phyloP scores from a whole-genome alignment of 208 protist species.

The Phytomonas francai region DNA sequence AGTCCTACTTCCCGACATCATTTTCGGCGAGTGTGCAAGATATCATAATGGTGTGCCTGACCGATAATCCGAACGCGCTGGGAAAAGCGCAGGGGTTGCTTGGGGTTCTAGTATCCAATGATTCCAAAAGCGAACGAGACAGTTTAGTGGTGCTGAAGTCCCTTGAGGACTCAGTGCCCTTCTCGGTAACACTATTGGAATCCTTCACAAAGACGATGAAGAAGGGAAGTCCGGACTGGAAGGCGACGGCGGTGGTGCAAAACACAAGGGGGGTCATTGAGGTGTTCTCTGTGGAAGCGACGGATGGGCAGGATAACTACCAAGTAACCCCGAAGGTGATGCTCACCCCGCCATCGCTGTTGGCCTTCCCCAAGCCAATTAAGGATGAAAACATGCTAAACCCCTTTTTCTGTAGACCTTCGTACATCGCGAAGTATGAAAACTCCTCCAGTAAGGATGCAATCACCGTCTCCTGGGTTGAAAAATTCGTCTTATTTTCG shows the following conservation, averaged over 20 bases:
- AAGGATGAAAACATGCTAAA: background rate
- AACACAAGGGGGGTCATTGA: background rate
- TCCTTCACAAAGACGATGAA: background rate
- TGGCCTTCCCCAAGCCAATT: background rate
- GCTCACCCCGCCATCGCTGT: background rate
- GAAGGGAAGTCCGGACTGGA: background rate
- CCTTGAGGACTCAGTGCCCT: background rate
- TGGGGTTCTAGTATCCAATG: background rate
- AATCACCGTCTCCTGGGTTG: background rate
- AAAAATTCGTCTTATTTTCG: background rate
- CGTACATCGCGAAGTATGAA: background rate
- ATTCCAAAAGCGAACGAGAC: background rate
- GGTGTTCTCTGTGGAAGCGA: background rate
- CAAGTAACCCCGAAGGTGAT: background rate
- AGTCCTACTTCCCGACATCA: background rate
- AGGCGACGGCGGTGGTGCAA: slow-evolving; percentile 2
- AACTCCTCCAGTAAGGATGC: background rate
- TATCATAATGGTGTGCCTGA: background rate
- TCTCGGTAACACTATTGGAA: background rate
- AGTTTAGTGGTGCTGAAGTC: background rate
- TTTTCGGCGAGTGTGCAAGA: background rate
- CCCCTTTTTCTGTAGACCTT: background rate
- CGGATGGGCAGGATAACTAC: background rate
- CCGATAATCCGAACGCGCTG: background rate
- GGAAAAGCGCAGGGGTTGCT: background rate